Evolutionary conservation across 345 rosid genomes (phyloP).

Genomic region (Excoecaria agallocha): DNA sequence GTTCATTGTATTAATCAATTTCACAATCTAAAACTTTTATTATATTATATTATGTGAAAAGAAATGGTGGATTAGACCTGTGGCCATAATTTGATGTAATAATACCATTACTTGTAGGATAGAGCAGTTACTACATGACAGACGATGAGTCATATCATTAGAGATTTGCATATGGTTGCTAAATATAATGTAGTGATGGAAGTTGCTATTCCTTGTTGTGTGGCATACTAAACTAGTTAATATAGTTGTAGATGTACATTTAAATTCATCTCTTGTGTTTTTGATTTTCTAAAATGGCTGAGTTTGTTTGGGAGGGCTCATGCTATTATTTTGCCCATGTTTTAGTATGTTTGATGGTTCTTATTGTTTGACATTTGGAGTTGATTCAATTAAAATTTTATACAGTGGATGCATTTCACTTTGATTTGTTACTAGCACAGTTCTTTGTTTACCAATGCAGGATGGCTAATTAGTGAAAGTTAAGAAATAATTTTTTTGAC

Average conservation of each 20-base stretch:
- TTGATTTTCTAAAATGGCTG: background rate
- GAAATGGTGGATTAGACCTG: no score
- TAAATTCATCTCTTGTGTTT: background rate
- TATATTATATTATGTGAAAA: no score
- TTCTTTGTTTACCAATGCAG: background rate
- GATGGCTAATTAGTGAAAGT: background rate
- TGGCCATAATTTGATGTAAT: no score
- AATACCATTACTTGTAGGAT: background rate
- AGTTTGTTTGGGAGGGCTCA: background rate
- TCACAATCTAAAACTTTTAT: no score
- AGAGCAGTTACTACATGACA: background rate
- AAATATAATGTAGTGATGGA: background rate
- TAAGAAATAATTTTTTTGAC: background rate
- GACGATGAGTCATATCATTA: background rate
- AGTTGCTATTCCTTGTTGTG: background rate
- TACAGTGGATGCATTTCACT: background rate
- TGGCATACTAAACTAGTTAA: background rate
- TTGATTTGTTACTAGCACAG: background rate
- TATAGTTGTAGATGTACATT: background rate
- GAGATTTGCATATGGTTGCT: background rate
- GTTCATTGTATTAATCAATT: no score
- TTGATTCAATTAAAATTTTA: background rate
- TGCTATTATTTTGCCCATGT: background rate
- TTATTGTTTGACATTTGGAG: background rate
- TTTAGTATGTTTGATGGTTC: background rate